Percentiles rank a stretch among this genome's conserved stretches.
phyloP scores from a whole-genome alignment of 805 yeast species.

The Myxozyma kluyveri region DNA sequence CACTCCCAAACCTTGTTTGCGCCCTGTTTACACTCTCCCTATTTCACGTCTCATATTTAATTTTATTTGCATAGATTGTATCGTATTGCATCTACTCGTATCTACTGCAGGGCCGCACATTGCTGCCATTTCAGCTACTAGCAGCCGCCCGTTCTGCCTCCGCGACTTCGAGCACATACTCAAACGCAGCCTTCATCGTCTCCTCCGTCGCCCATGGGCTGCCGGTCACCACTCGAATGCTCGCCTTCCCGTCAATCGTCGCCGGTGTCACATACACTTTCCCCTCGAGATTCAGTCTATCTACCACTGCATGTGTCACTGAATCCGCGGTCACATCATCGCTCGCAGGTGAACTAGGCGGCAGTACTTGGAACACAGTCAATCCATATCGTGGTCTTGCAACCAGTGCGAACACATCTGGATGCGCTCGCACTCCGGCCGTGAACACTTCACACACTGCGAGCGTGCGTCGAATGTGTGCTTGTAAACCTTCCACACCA shows the following conservation, averaged over 20 bases:
- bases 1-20: no score
- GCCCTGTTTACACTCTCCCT: no score
- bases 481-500: conserved; percentile 28
- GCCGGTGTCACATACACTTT: conserved; percentile 27
- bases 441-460: conserved; percentile 25
- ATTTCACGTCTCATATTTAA: no score
- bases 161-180: conserved; percentile 13
- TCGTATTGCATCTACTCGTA: no score
- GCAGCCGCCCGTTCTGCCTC: conserved; percentile 21
- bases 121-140: no score
- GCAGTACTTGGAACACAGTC: conserved; percentile 28
- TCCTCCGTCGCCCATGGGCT: conserved; percentile 28
- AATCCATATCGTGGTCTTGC: conserved; percentile 28
- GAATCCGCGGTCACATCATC: conserved; percentile 16
- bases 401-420: conserved; percentile 21
- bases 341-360: conserved; percentile 5
- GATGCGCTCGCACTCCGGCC: conserved; percentile 8
- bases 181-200: conserved; percentile 16
- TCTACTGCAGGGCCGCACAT: no score
- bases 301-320: conserved; percentile 24
- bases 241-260: conserved; percentile 17
- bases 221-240: conserved; percentile 31
- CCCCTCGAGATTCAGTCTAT: conserved; percentile 22
- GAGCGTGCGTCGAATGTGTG: conserved; percentile 25
- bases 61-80: no score